Evolutionary conservation across 257 asterid species (phyloP).

Genomic region (Solanum piurae): DNA sequence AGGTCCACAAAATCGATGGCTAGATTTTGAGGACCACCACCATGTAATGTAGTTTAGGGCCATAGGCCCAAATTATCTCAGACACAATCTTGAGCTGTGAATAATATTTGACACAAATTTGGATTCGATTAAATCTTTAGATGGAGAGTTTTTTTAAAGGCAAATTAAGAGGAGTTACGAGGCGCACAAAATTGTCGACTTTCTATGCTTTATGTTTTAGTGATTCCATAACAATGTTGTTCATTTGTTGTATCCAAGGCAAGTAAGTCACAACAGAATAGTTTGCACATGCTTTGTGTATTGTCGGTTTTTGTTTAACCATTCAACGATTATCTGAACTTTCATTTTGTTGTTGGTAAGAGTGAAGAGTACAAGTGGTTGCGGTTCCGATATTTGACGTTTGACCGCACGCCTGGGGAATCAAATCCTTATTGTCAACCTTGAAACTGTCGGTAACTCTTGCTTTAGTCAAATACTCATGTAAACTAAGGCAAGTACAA

Average conservation of each 20-base stretch:
- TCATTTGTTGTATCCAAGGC: background rate
- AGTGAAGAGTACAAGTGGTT: background rate
- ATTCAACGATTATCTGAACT: too few species aligned
- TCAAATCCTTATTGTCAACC: background rate
- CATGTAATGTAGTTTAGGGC: background rate
- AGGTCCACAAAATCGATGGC: background rate
- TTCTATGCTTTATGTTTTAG: background rate
- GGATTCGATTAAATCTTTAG: background rate
- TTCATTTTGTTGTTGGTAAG: too few species aligned
- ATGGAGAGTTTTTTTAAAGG: background rate
- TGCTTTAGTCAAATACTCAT: background rate
- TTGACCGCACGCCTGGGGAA: background rate
- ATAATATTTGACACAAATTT: background rate
- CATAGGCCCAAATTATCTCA: background rate
- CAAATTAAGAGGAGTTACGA: background rate
- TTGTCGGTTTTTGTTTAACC: too few species aligned
- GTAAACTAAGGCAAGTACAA: too few species aligned
- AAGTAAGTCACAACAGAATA: background rate
- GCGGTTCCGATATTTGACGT: background rate
- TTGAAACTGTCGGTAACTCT: background rate
- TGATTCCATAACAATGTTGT: background rate
- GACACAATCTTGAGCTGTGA: background rate
- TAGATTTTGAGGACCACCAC: background rate
- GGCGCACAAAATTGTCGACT: conserved; percentile 1
- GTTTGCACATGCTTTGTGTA: background rate